Base-by-base conservation (phyloP, 352 stramenopile species). In the Blastocystis sp. region DNA sequence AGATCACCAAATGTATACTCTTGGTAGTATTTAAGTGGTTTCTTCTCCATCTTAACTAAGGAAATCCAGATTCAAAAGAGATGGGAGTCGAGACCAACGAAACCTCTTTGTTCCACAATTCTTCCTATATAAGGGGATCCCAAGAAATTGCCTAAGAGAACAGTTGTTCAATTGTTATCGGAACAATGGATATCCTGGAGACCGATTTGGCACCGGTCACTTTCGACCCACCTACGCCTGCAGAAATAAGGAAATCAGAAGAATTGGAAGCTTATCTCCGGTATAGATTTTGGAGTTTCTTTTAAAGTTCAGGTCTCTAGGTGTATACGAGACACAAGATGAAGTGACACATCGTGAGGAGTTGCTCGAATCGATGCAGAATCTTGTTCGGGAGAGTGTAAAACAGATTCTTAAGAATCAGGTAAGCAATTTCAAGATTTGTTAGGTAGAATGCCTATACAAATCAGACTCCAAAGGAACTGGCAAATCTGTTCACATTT, bases 401-500 rank as follows among this genome's bases (percentile, higher is more conserved):
- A 90, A 95, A 40, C 91, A 95, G 58, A 73, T 91, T 37, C 53
- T 81, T 27, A 69, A 22, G 9, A 40, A 53, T 78, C 89, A 90
- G 35, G 93, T 95, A 91, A 92, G 0, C 78, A 93, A 17, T 73
- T 69, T 30, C 58, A 37, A 13, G 87, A 87, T 56, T 93, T 91
- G 11, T 37, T 4, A n/a, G 40, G 2, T 27, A 89, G 90, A 92
- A 84, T 53, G 78, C 59, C 92, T 95, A 77, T 54, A 89, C 0
- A 90, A 94, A 7, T 91, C 92, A 0, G 69, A 90, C 6, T 59
- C 56, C 24, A 93, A 90, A 84, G 81, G 90, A 48, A 27, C 95
- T 69, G 91, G 95, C 73, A 1, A 84, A 56, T 75, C 87, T 98
- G 13, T 92, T 93, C 51, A 96, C 94, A 1, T 98, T 98, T 91